Percentiles rank a stretch among this genome's conserved stretches.
phyloP scores from a whole-genome alignment of 441 rosid genomes.

The Erodium trifolium region DNA sequence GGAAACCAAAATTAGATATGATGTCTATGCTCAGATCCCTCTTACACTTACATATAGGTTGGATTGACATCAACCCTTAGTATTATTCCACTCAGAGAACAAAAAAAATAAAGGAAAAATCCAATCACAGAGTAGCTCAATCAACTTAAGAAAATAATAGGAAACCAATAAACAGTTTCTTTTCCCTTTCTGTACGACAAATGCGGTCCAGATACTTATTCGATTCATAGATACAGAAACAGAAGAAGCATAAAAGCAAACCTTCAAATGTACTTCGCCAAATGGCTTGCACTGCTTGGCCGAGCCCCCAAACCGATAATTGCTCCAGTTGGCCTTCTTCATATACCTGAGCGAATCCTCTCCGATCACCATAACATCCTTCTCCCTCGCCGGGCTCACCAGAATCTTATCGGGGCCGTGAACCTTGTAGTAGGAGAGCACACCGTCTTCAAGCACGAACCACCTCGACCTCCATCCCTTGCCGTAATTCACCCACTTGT shows the following conservation, averaged over 20 bases:
- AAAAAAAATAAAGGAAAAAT: background rate
- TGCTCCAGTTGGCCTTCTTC: conserved; percentile 28
- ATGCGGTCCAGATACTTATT: too few relatives aligned
- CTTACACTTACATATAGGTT: background rate
- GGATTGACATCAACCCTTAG: background rate
- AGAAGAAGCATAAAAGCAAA: conserved; percentile 13
- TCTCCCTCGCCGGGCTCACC: conserved; percentile 61
- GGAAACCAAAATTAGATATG: background rate
- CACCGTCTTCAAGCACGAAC: conserved; percentile 35
- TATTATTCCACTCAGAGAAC: too few relatives aligned
- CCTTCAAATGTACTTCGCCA: conserved; percentile 93
- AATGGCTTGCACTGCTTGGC: conserved; percentile 45
- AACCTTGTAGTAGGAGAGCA: conserved; percentile 31
- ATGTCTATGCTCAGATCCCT: background rate
- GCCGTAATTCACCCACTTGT: conserved; percentile 89
- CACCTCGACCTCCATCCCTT: conserved; percentile 35
- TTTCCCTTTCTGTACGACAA: background rate
- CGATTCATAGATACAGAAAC: background rate
- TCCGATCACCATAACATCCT: conserved; percentile 71
- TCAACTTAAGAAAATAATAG: background rate
- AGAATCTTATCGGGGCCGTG: conserved; percentile 53
- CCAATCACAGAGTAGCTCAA: background rate
- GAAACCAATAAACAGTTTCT: background rate
- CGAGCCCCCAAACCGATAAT: background rate
- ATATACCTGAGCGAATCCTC: conserved; percentile 54